Evolutionary conservation across 176 grass and related monocot species (phyloP), one percentile per base, ranked within the genome.

Genomic region (Aegilops umbellulata): DNA sequence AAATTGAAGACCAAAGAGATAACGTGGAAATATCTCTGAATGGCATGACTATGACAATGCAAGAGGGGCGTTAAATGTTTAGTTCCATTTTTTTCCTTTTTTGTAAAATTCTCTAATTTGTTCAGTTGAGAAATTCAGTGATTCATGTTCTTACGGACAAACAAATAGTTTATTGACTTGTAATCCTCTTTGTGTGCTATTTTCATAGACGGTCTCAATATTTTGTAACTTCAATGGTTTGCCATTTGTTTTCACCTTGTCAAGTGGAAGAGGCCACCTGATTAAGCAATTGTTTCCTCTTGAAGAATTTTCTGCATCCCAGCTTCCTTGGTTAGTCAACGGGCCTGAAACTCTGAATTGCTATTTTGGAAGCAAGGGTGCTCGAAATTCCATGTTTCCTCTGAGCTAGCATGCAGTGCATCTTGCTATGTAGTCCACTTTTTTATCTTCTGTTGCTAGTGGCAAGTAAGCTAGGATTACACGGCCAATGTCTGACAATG

Each of bases 41-140:
- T 65, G 11, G 17, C 11, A 9, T 83, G 22, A 70, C 73, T 76
- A 27, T 78, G 27, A 83, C 86, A 1, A 23, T 1, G 29, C 23
- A 78, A 35, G 71, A 63, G 58, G 84, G 79, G 41, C 65, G 75
- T 6, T 90, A 83, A 26, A 58, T 69, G 29, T 20, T 38, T 38
- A 7, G 25, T 58, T 39, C 13, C 63, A 22, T 10, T 77, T 61
- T 61, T 60, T 0, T 14, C 19, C 65, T 69, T 60, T 42, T 47
- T 17, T 60, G 10, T 78, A 60, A 77, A 60, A 6, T 15, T 44
- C 14, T 60, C 38, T 35, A 46, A 3, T 88, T 12, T 70, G 7
- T 42, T 8, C 7, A 38, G 5, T n/a, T 81, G 47, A 46, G 31
- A 20, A 25, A 46, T 34, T 62, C 6, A 15, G 6, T 6, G 32